These are phyloP conservation scores for Penicillium angulare DNA, from an alignment of 495 filamentous ascomycete genomes.

Conservation along the genomic window DNA sequence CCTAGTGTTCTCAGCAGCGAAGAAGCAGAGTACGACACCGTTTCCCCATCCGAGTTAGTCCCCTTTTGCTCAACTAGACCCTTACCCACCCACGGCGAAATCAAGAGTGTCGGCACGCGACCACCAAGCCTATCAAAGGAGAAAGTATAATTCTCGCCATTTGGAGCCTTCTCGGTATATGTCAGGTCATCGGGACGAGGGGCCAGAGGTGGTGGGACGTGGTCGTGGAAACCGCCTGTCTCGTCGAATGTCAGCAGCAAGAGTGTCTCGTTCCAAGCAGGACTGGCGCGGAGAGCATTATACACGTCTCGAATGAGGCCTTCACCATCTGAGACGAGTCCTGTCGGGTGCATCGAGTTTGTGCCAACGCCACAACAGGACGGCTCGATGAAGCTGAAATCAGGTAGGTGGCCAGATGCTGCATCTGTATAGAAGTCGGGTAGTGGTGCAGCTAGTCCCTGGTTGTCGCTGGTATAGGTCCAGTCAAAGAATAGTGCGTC, in stretches of 20 bases:
- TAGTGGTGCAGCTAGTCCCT: constrained; percentile 31
- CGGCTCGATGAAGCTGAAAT: constrained; percentile 52
- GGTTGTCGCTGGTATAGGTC: constrained; percentile 35
- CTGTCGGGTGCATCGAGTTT: constrained; percentile 49
- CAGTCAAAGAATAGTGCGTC: constrained; percentile 43
- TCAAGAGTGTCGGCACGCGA: constrained; percentile 49
- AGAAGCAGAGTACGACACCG: constrained; percentile 37
- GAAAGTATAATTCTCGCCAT: constrained; percentile 45
- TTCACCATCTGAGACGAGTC: constrained; percentile 46
- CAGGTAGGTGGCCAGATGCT: constrained; percentile 36
- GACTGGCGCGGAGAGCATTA: constrained; percentile 44
- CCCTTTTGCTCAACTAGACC: constrained; percentile 49
- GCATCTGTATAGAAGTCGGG: constrained; percentile 39
- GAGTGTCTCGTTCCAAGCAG: constrained; percentile 47
- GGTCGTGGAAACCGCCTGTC: constrained; percentile 51
- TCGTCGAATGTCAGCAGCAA: constrained; percentile 54
- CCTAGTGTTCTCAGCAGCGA: constrained; percentile 41
- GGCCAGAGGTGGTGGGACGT: constrained; percentile 45
- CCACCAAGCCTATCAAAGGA: constrained; percentile 48
- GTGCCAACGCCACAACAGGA: constrained; percentile 47
- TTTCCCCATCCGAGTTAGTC: constrained; percentile 27
- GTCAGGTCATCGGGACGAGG: constrained; percentile 39
- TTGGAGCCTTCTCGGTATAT: constrained; percentile 43
- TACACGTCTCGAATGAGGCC: constrained; percentile 49
- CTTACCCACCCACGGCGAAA: constrained; percentile 48